phyloP scores from a whole-genome alignment of 176 grass and related monocot species.

The Canna indica region DNA sequence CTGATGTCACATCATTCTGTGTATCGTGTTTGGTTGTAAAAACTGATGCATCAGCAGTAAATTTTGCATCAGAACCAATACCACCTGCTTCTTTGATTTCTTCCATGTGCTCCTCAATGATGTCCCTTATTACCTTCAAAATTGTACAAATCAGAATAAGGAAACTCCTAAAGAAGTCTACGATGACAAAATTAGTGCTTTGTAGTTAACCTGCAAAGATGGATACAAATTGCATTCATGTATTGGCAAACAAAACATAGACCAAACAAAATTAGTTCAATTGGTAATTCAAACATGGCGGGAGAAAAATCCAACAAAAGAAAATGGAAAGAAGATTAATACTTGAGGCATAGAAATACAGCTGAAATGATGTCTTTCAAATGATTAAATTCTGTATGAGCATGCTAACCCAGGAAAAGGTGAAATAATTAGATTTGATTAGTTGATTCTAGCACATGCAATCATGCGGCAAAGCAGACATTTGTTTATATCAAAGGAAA shows the following conservation, averaged over 20 bases:
- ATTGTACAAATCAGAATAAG: slow-evolving; percentile 3
- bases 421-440: neutral
- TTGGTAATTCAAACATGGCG: neutral
- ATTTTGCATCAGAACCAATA: slow-evolving; percentile 43
- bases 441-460: neutral
- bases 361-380: neutral
- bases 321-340: neutral
- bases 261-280: neutral
- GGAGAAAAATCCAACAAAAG: neutral
- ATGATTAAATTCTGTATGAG: neutral
- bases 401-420: neutral
- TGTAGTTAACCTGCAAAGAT: neutral
- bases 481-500: no score
- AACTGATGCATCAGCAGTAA: slow-evolving; percentile 17
- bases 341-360: neutral
- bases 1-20: slow-evolving; percentile 15
- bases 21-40: slow-evolving; percentile 17
- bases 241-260: neutral
- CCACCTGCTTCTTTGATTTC: slow-evolving; percentile 75
- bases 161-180: neutral
- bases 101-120: slow-evolving; percentile 98
- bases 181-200: neutral
- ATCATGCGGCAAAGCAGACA: no score
- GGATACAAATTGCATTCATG: neutral
- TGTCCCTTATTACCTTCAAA: slow-evolving; percentile 86